Evolutionary conservation across 768 basidiomycete species (phyloP).

Genomic region (Amanita brunnescens): DNA sequence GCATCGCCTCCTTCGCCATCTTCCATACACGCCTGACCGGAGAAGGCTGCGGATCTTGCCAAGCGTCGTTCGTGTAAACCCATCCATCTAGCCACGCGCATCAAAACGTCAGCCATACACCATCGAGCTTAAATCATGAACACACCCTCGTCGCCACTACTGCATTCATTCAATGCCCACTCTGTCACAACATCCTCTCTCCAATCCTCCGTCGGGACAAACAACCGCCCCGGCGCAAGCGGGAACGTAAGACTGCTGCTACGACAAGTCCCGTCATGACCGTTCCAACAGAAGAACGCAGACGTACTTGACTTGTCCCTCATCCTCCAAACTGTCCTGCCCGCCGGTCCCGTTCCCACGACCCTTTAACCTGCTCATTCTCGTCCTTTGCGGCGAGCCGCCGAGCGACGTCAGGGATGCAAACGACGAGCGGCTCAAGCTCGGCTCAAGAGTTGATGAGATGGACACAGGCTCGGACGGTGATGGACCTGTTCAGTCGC

Average conservation of each 20-base stretch:
- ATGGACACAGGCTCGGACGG: not conserved
- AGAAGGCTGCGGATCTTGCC: slow-evolving; percentile 44
- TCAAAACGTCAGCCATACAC: not conserved
- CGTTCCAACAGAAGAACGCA: not conserved
- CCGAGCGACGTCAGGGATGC: not conserved
- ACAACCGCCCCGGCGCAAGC: slow-evolving; percentile 65
- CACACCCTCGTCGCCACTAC: slow-evolving; percentile 23
- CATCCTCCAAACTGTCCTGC: slow-evolving; percentile 36
- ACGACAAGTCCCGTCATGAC: slow-evolving; percentile 13
- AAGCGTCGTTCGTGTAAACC: slow-evolving; percentile 74
- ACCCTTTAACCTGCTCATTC: slow-evolving; percentile 14
- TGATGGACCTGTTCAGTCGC: not conserved
- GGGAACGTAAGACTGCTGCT: slow-evolving; percentile 79
- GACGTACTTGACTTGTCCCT: slow-evolving; percentile 58
- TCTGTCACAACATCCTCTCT: slow-evolving; percentile 48
- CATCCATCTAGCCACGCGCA: slow-evolving; percentile 51
- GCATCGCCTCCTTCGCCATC: slow-evolving; percentile 10
- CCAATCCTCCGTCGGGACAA: slow-evolving; percentile 75
- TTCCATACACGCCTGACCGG: slow-evolving; percentile 9
- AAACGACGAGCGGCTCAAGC: not conserved
- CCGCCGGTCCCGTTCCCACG: slow-evolving; percentile 60
- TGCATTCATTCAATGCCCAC: slow-evolving; percentile 35
- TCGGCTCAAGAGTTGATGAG: not conserved
- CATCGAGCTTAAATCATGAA: no score
- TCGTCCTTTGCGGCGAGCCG: slow-evolving; percentile 2